These are phyloP conservation scores for Cystobasidium tubakii DNA, from an alignment of 768 basidiomycete species.

Conservation along the genomic window DNA sequence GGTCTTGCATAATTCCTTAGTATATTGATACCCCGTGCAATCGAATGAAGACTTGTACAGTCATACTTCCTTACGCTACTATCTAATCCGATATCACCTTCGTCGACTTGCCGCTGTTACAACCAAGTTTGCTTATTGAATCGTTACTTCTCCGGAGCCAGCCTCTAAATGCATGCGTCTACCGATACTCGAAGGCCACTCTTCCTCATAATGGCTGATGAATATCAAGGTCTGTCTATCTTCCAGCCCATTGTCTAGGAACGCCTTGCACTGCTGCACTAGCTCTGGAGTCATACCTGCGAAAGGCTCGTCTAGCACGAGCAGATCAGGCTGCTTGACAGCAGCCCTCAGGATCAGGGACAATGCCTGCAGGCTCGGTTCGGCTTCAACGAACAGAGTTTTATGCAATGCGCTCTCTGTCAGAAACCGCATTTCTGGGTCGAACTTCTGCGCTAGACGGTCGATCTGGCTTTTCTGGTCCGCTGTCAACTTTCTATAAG, in stretches of 20 bases:
- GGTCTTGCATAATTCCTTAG: no score
- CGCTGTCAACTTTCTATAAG: constrained; percentile 54
- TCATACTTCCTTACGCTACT: no score
- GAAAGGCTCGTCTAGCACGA: constrained; percentile 87
- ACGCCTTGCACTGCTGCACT: constrained; percentile 61
- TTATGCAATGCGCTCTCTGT: constrained; percentile 53
- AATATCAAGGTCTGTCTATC: constrained; percentile 70
- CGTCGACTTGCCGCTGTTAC: no score
- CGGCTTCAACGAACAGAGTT: constrained; percentile 63
- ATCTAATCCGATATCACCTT: no score
- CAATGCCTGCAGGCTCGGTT: constrained; percentile 69
- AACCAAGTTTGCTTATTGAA: no score
- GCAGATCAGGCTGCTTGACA: constrained; percentile 64
- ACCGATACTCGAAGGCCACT: constrained; percentile 30
- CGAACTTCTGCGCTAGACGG: constrained; percentile 62
- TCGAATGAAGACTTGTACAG: no score
- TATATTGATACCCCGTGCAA: no score
- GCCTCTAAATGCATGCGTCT: constrained; percentile 23
- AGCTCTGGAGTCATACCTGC: constrained; percentile 81
- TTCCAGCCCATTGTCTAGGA: constrained; percentile 56
- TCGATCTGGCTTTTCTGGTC: constrained; percentile 55
- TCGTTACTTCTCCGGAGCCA: background rate
- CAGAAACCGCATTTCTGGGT: constrained; percentile 52
- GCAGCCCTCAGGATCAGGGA: constrained; percentile 80
- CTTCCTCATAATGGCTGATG: constrained; percentile 55